Conservation (phyloP, 345 rosid genomes). For the Sisymbrium irio region DNA sequence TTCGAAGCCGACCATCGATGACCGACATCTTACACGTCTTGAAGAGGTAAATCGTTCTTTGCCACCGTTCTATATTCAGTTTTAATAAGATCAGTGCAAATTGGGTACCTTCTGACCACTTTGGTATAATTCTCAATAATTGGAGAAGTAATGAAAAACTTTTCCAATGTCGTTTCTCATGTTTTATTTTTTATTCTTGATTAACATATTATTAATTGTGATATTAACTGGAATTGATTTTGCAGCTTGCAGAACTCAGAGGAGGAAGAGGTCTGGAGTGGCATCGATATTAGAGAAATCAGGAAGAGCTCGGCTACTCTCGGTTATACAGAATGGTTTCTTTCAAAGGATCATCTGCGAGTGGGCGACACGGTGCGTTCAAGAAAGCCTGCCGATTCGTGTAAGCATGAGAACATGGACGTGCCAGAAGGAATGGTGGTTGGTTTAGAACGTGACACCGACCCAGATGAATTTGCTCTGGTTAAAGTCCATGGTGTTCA, state of each 20-base stretch:
- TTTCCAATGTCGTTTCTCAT: not conserved
- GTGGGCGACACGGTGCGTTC: constrained; percentile 85
- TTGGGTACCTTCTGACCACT: not conserved
- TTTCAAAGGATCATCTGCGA: constrained; percentile 67
- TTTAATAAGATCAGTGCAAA: not conserved
- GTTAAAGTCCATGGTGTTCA: constrained; percentile 86
- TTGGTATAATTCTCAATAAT: not conserved
- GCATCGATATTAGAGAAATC: constrained; percentile 37
- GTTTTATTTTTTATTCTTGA: not conserved
- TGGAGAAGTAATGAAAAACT: not conserved
- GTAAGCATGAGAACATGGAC: constrained; percentile 67
- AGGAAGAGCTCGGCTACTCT: constrained; percentile 38
- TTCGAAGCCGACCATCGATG: constrained; percentile 85
- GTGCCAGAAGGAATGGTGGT: constrained; percentile 84
- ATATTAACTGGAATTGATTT: constrained; percentile 21
- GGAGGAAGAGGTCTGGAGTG: constrained; percentile 56
- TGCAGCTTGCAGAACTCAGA: constrained; percentile 63
- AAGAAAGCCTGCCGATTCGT: constrained; percentile 63
- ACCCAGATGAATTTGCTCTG: constrained; percentile 63
- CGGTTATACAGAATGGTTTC: constrained; percentile 78
- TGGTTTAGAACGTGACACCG: constrained; percentile 55
- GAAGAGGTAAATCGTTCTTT: constrained; percentile 48
- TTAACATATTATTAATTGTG: not conserved
- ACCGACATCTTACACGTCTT: constrained; percentile 65
- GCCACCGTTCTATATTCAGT: not conserved